Percentiles rank a stretch among this genome's conserved stretches.
Evolutionary conservation across 257 asterid genomes (phyloP).

Genomic region (Eucommia ulmoides): DNA sequence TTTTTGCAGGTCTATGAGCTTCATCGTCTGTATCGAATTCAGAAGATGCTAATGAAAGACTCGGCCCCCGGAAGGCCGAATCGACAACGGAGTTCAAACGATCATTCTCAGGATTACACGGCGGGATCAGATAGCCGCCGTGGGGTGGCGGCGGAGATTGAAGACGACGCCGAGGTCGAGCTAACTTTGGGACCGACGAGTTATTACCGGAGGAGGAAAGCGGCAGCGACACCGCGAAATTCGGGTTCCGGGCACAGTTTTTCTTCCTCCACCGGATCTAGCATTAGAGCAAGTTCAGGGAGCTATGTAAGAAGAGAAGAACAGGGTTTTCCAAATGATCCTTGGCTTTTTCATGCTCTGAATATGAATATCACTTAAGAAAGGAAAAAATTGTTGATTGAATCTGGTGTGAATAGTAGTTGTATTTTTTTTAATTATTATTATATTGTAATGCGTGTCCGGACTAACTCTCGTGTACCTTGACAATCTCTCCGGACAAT

Average conservation of each 20-base stretch:
- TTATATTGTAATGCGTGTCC: too few species aligned
- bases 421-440: too few species aligned
- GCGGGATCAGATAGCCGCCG: conserved; percentile 12
- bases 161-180: conserved; percentile 53
- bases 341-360: too few species aligned
- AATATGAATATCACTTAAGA: too few species aligned
- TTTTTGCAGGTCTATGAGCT: conserved; percentile 62
- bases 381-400: too few species aligned
- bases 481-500: too few species aligned
- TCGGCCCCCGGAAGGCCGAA: conserved; percentile 9
- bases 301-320: too few species aligned
- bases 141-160: conserved; percentile 9
- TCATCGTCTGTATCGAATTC: conserved; percentile 72
- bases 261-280: conserved; percentile 57
- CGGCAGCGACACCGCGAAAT: conserved; percentile 13
- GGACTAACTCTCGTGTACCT: too few species aligned
- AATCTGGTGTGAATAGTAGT: too few species aligned
- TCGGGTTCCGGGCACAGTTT: conserved; percentile 44
- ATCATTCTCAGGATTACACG: conserved; percentile 15
- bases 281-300: too few species aligned
- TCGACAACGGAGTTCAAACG: conserved; percentile 6
- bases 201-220: conserved; percentile 19
- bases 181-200: conserved; percentile 69
- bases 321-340: too few species aligned
- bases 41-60: conserved; percentile 65